A percentile compares a stretch with the other conserved stretches of the same genome.
phyloP scores from a whole-genome alignment of 495 filamentous ascomycete genomes.

The Extremus antarcticus region DNA sequence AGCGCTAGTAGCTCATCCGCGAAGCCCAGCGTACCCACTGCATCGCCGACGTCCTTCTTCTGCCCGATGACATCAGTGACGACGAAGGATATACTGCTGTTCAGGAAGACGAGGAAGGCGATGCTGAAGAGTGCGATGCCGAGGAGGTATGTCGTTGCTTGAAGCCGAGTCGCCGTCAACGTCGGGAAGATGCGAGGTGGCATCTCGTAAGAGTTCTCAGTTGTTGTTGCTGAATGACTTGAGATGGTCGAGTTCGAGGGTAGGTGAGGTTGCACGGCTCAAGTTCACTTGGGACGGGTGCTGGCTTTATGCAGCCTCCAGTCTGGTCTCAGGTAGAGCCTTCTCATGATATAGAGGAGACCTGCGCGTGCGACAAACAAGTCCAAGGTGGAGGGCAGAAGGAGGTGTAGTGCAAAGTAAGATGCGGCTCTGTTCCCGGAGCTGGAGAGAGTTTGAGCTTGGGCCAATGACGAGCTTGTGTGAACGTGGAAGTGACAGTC shows the following conservation, averaged over 20 bases:
- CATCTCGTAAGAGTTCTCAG: neutral
- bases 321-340: neutral
- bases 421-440: neutral
- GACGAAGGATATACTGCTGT: slow-evolving; percentile 85
- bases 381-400: too few species aligned
- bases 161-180: slow-evolving; percentile 56
- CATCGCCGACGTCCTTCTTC: slow-evolving; percentile 66
- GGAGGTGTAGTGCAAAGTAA: neutral
- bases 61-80: slow-evolving; percentile 81
- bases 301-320: neutral
- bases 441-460: neutral
- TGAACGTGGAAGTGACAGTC: too few species aligned
- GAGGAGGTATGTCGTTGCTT: slow-evolving; percentile 75
- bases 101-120: slow-evolving; percentile 94
- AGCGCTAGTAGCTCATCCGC: slow-evolving; percentile 89
- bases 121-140: slow-evolving; percentile 92
- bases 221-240: neutral
- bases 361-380: too few species aligned
- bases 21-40: slow-evolving; percentile 89
- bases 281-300: neutral
- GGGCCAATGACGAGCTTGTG: neutral
- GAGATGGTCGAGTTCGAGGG: neutral
- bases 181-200: slow-evolving; percentile 19
- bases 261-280: neutral
- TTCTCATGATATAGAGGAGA: neutral